Percentiles rank a stretch among this genome's conserved stretches.
Evolutionary conservation across 306 rosid species (phyloP).

Genomic region (Trifolium dubium): DNA sequence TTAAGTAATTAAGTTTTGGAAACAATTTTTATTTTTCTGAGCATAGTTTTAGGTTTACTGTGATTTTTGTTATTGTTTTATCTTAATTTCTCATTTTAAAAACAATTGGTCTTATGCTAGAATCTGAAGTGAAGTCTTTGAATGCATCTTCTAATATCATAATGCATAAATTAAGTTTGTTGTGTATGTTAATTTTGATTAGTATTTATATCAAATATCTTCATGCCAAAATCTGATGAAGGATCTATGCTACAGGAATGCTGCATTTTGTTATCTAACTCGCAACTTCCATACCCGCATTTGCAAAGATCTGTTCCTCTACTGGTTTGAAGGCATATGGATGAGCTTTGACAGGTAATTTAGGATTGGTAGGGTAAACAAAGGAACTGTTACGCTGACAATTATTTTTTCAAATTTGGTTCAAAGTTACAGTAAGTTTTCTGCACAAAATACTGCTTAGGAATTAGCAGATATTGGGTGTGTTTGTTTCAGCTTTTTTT

Average conservation of each 20-base stretch:
- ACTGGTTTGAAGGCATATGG: slow-evolving; percentile 85
- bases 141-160: slow-evolving; percentile 27
- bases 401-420: slow-evolving; percentile 27
- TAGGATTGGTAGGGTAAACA: slow-evolving; percentile 12
- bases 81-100: neutral
- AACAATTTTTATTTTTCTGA: neutral
- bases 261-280: slow-evolving; percentile 73
- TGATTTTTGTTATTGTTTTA: slow-evolving; percentile 2
- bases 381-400: slow-evolving; percentile 16
- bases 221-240: slow-evolving; percentile 36
- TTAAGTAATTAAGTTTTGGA: neutral
- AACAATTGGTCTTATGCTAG: slow-evolving; percentile 14
- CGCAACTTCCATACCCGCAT: slow-evolving; percentile 63
- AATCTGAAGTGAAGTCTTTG: slow-evolving; percentile 19
- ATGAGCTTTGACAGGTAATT: slow-evolving; percentile 78
- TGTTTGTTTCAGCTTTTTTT: no score
- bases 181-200: slow-evolving; percentile 9
- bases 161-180: slow-evolving; percentile 10
- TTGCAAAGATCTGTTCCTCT: slow-evolving; percentile 65
- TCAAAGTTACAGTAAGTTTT: slow-evolving; percentile 16
- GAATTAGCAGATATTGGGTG: slow-evolving; percentile 16
- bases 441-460: slow-evolving; percentile 22
- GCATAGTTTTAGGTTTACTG: slow-evolving; percentile 14
- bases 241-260: slow-evolving; percentile 63
- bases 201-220: slow-evolving; percentile 21